These are phyloP conservation scores for Eimeria necatrix DNA, from an alignment of 169 alveolate species.

Conservation along the genomic window DNA sequence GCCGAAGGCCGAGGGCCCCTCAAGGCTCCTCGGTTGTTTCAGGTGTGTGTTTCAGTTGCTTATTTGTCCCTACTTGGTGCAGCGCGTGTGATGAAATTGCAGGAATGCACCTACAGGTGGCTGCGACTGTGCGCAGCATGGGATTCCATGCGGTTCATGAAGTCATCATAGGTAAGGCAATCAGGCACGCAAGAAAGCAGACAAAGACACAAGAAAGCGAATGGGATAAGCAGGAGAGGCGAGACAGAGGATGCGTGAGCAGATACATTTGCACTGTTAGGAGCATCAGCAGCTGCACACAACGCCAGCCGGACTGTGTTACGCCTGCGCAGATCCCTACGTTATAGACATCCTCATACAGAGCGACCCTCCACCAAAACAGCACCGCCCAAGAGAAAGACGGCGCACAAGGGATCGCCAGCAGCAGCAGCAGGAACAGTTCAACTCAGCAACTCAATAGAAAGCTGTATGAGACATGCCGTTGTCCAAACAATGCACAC, in stretches of 20 bases:
- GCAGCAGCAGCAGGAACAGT: conserved; percentile 10
- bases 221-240: background rate
- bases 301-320: background rate
- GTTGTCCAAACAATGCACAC: background rate
- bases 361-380: background rate
- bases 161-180: background rate
- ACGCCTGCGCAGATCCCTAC: conserved; percentile 1
- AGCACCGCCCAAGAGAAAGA: background rate
- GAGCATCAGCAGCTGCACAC: background rate
- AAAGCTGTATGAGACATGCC: background rate
- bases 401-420: background rate
- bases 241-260: background rate
- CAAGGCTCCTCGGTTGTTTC: background rate
- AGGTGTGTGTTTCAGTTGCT: background rate
- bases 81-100: background rate
- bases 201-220: background rate
- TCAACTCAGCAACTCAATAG: background rate
- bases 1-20: background rate
- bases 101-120: conserved; percentile 48
- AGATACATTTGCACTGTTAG: background rate
- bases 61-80: background rate
- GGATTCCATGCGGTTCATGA: conserved; percentile 28
- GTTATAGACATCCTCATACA: background rate
- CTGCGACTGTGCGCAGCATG: conserved; percentile 46
- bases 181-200: background rate